Evolutionary conservation across 306 rosid genomes (phyloP).

Genomic region (Quercus wislizeni): DNA sequence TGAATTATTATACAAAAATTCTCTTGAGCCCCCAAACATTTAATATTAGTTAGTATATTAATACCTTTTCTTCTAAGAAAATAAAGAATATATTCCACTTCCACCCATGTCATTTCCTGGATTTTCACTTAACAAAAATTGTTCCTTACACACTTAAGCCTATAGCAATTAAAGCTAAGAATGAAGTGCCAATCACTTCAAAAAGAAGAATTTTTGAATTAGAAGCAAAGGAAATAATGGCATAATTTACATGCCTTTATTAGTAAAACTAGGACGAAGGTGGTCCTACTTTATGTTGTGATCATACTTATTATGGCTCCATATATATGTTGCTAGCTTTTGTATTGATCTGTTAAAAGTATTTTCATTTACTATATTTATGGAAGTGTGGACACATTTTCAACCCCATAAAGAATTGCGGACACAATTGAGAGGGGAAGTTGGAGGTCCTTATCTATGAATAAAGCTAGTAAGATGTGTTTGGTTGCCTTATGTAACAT

Average conservation of each 20-base stretch:
- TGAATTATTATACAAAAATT: no score
- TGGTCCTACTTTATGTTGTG: not conserved
- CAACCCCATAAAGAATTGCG: not conserved
- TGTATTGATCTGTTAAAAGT: no score
- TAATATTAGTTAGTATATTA: no score
- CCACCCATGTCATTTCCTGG: not conserved
- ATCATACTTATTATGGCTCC: no score
- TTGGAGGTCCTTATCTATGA: not conserved
- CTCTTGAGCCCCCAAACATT: no score
- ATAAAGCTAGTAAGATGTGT: not conserved
- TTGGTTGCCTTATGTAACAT: not conserved
- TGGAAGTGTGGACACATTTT: not conserved
- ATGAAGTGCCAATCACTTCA: constrained; percentile 11
- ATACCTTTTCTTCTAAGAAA: not conserved
- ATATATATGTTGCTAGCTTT: no score
- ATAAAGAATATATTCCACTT: constrained; percentile 5
- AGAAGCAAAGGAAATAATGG: not conserved
- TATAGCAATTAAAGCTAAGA: constrained; percentile 13
- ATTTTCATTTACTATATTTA: not conserved
- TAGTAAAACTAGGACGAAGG: not conserved
- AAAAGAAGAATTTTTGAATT: not conserved
- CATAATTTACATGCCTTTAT: not conserved
- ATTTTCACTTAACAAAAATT: not conserved
- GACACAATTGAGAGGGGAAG: not conserved
- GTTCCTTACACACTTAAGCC: not conserved